A percentile compares a stretch with the other conserved stretches of the same genome.
phyloP scores from a whole-genome alignment of 2,329 filamentous ascomycete species.

The Juglanconis sp. region DNA sequence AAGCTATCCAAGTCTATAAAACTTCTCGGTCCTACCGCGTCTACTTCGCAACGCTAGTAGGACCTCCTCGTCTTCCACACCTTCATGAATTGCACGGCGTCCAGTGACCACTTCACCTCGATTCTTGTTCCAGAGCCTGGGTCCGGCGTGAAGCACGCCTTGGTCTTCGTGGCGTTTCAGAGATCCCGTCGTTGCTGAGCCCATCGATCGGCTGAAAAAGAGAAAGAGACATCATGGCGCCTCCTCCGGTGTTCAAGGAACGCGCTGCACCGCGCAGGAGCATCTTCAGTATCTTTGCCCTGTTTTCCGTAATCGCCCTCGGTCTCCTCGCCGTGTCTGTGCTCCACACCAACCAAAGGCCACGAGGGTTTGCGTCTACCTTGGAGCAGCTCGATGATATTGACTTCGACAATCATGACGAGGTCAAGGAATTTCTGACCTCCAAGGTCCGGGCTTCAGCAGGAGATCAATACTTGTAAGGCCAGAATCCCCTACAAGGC shows the following conservation, averaged over 20 bases:
- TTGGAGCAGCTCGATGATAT: conserved; percentile 9
- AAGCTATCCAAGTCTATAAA: neutral
- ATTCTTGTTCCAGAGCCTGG: neutral
- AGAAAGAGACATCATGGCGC: conserved; percentile 6
- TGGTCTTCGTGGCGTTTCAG: neutral
- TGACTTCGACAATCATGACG: conserved; percentile 12
- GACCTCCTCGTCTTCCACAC: neutral
- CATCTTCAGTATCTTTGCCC: conserved; percentile 6
- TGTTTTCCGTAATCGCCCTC: conserved; percentile 13
- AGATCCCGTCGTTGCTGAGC: too few species aligned
- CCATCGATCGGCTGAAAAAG: neutral
- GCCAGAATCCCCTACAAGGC: too few species aligned
- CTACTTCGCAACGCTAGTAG: neutral
- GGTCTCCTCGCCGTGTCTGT: conserved; percentile 14
- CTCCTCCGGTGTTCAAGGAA: neutral
- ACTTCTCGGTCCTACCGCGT: neutral
- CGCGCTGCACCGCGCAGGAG: conserved; percentile 10
- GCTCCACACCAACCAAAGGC: conserved; percentile 8
- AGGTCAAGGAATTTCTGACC: conserved; percentile 13
- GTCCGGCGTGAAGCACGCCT: neutral
- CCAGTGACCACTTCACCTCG: neutral
- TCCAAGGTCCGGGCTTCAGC: conserved; percentile 14
- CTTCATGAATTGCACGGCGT: neutral
- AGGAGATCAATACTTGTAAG: conserved; percentile 18
- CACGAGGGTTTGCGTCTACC: neutral